A percentile compares a stretch with the other conserved stretches of the same genome.
Conservation (phyloP, 148 eudicot genomes). For the Rhododendron ferrugineum region DNA sequence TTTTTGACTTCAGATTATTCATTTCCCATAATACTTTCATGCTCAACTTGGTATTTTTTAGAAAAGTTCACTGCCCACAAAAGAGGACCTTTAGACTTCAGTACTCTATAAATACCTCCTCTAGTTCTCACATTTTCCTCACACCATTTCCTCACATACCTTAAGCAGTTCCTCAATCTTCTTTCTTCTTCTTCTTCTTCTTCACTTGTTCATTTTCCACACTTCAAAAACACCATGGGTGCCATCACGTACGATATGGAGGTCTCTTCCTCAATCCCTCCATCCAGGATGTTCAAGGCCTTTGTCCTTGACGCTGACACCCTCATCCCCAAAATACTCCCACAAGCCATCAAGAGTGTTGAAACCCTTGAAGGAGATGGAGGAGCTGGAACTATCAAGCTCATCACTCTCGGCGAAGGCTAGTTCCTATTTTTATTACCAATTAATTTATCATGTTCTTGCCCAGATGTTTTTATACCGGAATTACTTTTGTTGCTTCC, state of each 20-base stretch:
- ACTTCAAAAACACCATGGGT: background rate
- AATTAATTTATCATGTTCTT: no score
- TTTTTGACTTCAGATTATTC: background rate
- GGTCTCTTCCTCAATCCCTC: constrained; percentile 20
- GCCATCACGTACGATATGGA: background rate
- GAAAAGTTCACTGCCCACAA: background rate
- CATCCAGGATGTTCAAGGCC: constrained; percentile 22
- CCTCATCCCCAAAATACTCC: constrained; percentile 28
- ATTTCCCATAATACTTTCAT: background rate
- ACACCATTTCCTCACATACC: background rate
- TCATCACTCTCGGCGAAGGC: constrained; percentile 26
- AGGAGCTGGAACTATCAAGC: constrained; percentile 20
- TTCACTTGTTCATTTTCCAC: background rate
- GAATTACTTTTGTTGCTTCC: background rate
- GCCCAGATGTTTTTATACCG: no score
- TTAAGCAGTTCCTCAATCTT: background rate
- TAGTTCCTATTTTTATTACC: background rate
- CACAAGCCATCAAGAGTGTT: constrained; percentile 24
- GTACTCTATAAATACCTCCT: background rate
- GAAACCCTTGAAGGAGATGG: constrained; percentile 14
- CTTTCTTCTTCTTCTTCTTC: background rate
- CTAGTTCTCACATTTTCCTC: background rate
- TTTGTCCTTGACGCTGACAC: constrained; percentile 23
- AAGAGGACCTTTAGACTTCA: background rate
- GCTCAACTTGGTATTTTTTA: background rate